phyloP scores from a whole-genome alignment of 441 rosid genomes.

The Eruca vesicaria region DNA sequence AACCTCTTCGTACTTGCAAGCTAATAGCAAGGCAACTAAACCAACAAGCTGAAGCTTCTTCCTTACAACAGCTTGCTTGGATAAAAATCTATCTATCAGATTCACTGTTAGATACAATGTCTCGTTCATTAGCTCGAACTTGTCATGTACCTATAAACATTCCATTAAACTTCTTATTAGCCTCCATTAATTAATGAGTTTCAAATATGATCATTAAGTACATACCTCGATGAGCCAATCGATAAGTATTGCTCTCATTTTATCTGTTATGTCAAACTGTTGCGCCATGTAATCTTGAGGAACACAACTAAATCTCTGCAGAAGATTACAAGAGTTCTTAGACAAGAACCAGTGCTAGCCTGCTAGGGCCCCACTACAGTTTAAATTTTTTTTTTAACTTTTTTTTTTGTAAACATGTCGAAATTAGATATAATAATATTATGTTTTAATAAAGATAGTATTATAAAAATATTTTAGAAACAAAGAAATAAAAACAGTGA shows the following conservation, averaged over 20 bases:
- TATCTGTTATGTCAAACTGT: neutral
- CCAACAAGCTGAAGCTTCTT: conserved; percentile 1
- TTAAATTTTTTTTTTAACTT: too few species aligned
- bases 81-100: neutral
- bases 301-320: neutral
- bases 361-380: too few species aligned
- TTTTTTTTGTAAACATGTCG: too few species aligned
- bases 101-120: neutral
- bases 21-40: neutral
- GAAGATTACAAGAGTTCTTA: neutral
- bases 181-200: neutral
- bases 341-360: too few species aligned
- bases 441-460: too few species aligned
- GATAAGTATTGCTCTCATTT: neutral
- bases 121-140: neutral
- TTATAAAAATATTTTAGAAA: too few species aligned
- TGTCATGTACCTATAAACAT: neutral
- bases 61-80: neutral
- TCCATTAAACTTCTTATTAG: neutral
- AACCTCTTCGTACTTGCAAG: neutral
- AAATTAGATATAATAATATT: too few species aligned
- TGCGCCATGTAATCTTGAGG: neutral
- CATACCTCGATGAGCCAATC: neutral
- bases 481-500: too few species aligned
- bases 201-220: neutral